A percentile compares a stretch with the other conserved stretches of the same genome.
Conservation (phyloP, 2,329 filamentous ascomycete species). For the Pyrenophora seminiperda region DNA sequence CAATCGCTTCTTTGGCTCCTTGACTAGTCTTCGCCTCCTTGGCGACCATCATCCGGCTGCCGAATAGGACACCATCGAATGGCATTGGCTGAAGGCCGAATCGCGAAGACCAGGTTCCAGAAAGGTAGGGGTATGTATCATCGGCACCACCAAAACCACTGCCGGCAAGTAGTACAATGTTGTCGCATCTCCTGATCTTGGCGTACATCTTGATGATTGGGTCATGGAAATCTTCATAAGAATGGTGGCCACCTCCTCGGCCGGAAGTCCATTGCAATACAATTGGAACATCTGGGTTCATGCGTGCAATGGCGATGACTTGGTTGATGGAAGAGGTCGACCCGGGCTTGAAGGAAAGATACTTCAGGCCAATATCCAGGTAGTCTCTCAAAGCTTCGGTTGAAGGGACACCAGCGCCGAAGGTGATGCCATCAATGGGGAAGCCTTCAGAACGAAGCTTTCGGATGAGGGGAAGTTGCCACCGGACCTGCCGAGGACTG, state of each 20-base stretch:
- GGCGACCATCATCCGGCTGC: conserved; percentile 92
- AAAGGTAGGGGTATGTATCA: conserved; percentile 91
- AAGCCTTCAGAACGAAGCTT: conserved; percentile 82
- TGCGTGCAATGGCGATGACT: conserved; percentile 90
- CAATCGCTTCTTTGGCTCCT: conserved; percentile 87
- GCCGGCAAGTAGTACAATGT: conserved; percentile 86
- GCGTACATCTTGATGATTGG: conserved; percentile 90
- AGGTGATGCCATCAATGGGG: conserved; percentile 88
- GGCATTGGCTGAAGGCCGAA: conserved; percentile 92
- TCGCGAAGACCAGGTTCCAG: conserved; percentile 83
- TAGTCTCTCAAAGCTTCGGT: conserved; percentile 93
- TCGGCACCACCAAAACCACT: conserved; percentile 90
- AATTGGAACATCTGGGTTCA: conserved; percentile 92
- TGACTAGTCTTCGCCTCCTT: conserved; percentile 90
- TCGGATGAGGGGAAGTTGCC: conserved; percentile 86
- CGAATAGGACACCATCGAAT: conserved; percentile 89
- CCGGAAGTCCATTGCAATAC: conserved; percentile 95
- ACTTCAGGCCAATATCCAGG: conserved; percentile 85
- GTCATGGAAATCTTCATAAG: conserved; percentile 93
- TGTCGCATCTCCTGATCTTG: conserved; percentile 81
- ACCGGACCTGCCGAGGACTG: conserved; percentile 84
- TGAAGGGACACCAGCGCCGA: conserved; percentile 90
- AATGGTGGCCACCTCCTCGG: conserved; percentile 91
- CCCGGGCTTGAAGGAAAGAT: conserved; percentile 93
- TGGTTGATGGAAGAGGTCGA: conserved; percentile 79